Percentiles rank a stretch among this genome's conserved stretches.
Conservation (phyloP, 352 stramenopile species). For the Phytophthora brassicae region DNA sequence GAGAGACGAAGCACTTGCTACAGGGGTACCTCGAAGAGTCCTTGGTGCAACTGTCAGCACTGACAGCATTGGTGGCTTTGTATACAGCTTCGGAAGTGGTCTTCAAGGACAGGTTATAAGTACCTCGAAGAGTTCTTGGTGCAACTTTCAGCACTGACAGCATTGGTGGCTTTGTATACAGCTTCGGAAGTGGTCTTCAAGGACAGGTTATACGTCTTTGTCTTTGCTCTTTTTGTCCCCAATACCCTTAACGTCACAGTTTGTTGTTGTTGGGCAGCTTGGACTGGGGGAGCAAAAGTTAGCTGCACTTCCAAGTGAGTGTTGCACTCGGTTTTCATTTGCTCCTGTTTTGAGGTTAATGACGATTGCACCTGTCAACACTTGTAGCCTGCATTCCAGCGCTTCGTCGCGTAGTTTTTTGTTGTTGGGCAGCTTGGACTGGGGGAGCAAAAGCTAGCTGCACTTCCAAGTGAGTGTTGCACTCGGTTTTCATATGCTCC, state of each 20-base stretch:
- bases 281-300: conserved; percentile 73
- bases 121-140: not conserved
- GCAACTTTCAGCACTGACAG: not conserved
- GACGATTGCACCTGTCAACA: not conserved
- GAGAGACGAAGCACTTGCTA: conserved; percentile 10
- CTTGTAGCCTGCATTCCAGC: conserved; percentile 55
- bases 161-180: conserved; percentile 52
- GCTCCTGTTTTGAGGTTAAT: too few relatives aligned
- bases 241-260: not conserved
- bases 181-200: conserved; percentile 70
- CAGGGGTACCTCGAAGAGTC: conserved; percentile 1
- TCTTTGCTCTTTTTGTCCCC: not conserved
- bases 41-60: not conserved
- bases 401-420: conserved; percentile 31
- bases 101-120: too few relatives aligned
- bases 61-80: conserved; percentile 37
- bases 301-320: conserved; percentile 60
- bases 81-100: conserved; percentile 68
- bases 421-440: conserved; percentile 48
- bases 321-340: not conserved
- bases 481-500: not conserved
- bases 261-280: conserved; percentile 30
- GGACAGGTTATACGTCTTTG: conserved; percentile 42
- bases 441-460: conserved; percentile 65
- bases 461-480: conserved; percentile 54